Base-by-base conservation (phyloP, 768 basidiomycete genomes). In the Calvatia gigantea region DNA sequence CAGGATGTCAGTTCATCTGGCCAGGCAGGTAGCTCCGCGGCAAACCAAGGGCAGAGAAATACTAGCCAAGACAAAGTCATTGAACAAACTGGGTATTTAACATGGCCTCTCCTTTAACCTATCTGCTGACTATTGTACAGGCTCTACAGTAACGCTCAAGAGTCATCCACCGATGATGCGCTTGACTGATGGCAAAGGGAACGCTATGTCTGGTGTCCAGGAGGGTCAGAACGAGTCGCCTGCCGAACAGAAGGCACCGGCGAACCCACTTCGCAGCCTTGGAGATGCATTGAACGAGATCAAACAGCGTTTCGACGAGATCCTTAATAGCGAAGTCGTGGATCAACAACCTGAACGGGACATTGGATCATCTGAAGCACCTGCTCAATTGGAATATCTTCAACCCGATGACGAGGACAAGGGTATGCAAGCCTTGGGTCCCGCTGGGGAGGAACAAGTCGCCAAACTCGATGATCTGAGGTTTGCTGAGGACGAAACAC, bases 341-440 rank as follows among this genome's bases (percentile, higher is more conserved):
- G 70, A 75, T n/a, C 46, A 47, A n/a, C n/a, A n/a, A 28, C 67
- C 70, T 2, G 70, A 67, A 48, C 71, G 77, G 37, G 64, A 68
- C n/a, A 58, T 65, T 17, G 73, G 75, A 38, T 73, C 79, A 33
- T 66, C 71, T 0, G 69, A 64, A 8, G 68, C 70, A 14, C 64
- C 73, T 2, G 71, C 80, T 6, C 82, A 85, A 60, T 68, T 97
- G 12, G 91, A 97, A 67, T 93, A 96, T 69, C 71, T 90, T 37
- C 78, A 78, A 54, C 81, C 89, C 1, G 85, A 86, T 35, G 86
- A 88, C 45, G 75, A 72, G 27, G 83, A 82, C 58, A 73, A 87
- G 52, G 82, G 87, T 31, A 89, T 89, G 83, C 93, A 96, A 69
- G 93, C 94, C 1, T 80, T 98, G 19, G 96, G 93, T 5, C 85